A percentile compares a stretch with the other conserved stretches of the same genome.
Evolutionary conservation across 768 basidiomycete species (phyloP).

Genomic region (Podaxis sp.): DNA sequence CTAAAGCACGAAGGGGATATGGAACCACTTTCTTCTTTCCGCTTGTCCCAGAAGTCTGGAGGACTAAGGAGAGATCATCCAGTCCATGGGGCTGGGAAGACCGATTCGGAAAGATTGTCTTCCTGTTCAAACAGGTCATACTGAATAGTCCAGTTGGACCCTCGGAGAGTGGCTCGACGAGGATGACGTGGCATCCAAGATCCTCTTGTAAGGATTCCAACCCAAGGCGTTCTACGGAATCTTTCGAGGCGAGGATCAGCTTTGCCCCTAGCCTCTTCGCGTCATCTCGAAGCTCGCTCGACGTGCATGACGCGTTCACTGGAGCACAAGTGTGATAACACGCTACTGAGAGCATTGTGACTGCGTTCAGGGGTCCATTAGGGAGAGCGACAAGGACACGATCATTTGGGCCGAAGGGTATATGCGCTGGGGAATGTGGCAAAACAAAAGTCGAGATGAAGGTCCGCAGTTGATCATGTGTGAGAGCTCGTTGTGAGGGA

Average conservation of each 20-base stretch:
- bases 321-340: constrained; percentile 47
- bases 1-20: constrained; percentile 40
- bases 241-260: constrained; percentile 41
- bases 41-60: constrained; percentile 62
- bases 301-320: constrained; percentile 46
- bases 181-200: constrained; percentile 40
- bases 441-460: constrained; percentile 41
- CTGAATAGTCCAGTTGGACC: constrained; percentile 43
- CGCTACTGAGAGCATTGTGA: constrained; percentile 43
- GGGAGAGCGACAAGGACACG: constrained; percentile 46
- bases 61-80: constrained; percentile 49
- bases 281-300: constrained; percentile 43
- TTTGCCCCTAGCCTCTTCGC: constrained; percentile 37
- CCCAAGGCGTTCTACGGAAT: constrained; percentile 38
- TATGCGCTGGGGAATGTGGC: constrained; percentile 31
- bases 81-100: constrained; percentile 36
- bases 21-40: constrained; percentile 53
- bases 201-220: constrained; percentile 30
- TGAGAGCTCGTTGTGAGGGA: constrained; percentile 32
- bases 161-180: constrained; percentile 28
- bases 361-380: constrained; percentile 45
- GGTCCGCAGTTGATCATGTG: constrained; percentile 33
- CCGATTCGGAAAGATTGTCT: constrained; percentile 13
- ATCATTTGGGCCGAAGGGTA: constrained; percentile 39
- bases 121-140: constrained; percentile 30